Evolutionary conservation across 371 early-diverging fungal species (phyloP).

Genomic region (Mortierella sp.): DNA sequence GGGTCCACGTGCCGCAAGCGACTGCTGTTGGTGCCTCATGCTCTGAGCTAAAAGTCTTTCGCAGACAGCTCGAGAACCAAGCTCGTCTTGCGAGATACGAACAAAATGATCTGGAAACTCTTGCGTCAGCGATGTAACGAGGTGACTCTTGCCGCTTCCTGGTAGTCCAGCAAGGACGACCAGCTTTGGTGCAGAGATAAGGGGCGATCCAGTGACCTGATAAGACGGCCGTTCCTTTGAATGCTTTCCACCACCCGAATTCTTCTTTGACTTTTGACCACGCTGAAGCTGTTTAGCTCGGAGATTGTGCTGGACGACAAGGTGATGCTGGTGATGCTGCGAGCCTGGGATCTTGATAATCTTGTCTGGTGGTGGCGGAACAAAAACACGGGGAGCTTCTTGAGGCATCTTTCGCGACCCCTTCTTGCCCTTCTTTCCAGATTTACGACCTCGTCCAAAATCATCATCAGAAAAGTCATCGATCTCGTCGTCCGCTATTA

Average conservation of each 20-base stretch:
- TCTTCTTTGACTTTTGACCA: conserved; percentile 52
- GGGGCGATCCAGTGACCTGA: conserved; percentile 25
- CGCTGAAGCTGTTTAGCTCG: conserved; percentile 51
- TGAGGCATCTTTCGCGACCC: conserved; percentile 22
- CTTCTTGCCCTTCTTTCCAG: conserved; percentile 53
- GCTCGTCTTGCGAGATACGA: conserved; percentile 62
- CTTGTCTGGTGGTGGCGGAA: conserved; percentile 49
- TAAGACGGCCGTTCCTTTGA: conserved; percentile 44
- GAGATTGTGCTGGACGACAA: conserved; percentile 49
- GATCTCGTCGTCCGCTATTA: not conserved
- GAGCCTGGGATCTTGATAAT: conserved; percentile 52
- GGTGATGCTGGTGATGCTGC: conserved; percentile 51
- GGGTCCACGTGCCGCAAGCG: conserved; percentile 30
- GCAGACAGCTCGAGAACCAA: conserved; percentile 54
- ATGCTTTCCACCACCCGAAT: conserved; percentile 26
- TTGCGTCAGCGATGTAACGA: conserved; percentile 32
- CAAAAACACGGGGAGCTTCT: conserved; percentile 20
- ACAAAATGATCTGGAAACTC: conserved; percentile 53
- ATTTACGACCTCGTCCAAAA: conserved; percentile 23
- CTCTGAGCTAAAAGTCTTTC: conserved; percentile 49
- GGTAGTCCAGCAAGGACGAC: conserved; percentile 61
- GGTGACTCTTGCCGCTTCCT: conserved; percentile 61
- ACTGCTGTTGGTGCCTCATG: conserved; percentile 53
- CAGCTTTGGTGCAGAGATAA: conserved; percentile 47
- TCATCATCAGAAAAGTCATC: conserved; percentile 42